Evolutionary conservation across 2,329 filamentous ascomycete genomes (phyloP).

Genomic region (Verticillium dahliae): DNA sequence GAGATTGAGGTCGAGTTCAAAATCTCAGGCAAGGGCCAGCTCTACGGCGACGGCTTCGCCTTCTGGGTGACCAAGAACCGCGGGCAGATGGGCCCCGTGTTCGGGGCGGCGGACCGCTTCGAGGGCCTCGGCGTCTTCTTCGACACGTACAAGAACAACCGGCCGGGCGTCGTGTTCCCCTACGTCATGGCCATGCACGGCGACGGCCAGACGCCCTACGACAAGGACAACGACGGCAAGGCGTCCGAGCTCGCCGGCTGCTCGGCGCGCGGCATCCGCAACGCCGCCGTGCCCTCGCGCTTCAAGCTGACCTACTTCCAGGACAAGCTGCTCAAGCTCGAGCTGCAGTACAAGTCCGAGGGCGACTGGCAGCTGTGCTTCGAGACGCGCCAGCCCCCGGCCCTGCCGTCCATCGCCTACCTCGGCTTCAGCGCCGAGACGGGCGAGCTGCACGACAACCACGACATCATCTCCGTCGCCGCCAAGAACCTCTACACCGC

Average conservation of each 20-base stretch:
- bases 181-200: constrained; percentile 99
- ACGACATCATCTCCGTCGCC: constrained; percentile 85
- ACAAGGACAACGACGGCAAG: constrained; percentile 93
- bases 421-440: constrained; percentile 82
- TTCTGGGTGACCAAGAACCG: constrained; percentile 98
- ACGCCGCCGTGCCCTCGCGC: constrained; percentile 73
- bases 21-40: constrained; percentile 79
- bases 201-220: constrained; percentile 82
- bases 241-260: constrained; percentile 88
- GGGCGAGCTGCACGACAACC: constrained; percentile 93
- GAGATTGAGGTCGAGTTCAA: constrained; percentile 96
- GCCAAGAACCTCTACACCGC: constrained; percentile 82
- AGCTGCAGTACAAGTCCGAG: constrained; percentile 90
- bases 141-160: constrained; percentile 99
- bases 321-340: constrained; percentile 83
- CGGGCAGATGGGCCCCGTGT: constrained; percentile 72
- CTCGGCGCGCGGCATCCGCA: constrained; percentile 86
- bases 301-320: constrained; percentile 91
- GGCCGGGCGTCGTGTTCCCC: constrained; percentile 89
- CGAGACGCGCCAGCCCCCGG: constrained; percentile 60
- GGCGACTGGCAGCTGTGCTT: constrained; percentile 89
- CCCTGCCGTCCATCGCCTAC: constrained; percentile 72
- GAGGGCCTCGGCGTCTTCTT: constrained; percentile 94
- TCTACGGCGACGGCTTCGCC: constrained; percentile 94
- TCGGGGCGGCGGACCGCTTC: constrained; percentile 81